A percentile compares a stretch with the other conserved stretches of the same genome.
Conservation (phyloP, 495 filamentous ascomycete genomes). For the Stereocaulon alpinum region DNA sequence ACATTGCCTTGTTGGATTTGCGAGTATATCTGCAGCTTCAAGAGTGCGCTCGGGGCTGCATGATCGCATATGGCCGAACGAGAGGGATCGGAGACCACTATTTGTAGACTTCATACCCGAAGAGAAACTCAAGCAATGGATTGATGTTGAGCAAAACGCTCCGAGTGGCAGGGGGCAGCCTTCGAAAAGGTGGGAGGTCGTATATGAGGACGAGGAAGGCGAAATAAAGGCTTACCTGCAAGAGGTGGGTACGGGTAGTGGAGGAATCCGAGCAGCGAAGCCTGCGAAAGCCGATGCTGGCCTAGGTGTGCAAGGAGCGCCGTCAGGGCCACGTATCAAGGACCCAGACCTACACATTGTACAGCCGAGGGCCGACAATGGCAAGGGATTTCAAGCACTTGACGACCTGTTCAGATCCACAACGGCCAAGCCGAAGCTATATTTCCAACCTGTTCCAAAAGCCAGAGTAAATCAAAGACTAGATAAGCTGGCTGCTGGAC, state of each 20-base stretch:
- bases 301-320: conserved; percentile 18
- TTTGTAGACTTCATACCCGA: conserved; percentile 88
- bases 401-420: conserved; percentile 57
- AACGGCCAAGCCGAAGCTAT: conserved; percentile 56
- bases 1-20: conserved; percentile 73
- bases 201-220: conserved; percentile 52
- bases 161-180: conserved; percentile 34
- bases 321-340: conserved; percentile 16
- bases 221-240: conserved; percentile 45
- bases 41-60: conserved; percentile 72
- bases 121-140: conserved; percentile 63
- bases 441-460: conserved; percentile 48
- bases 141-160: conserved; percentile 52
- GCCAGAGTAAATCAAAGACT: conserved; percentile 51
- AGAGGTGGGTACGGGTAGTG: conserved; percentile 31
- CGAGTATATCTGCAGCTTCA: conserved; percentile 55
- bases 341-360: neutral
- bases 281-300: conserved; percentile 24
- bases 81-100: conserved; percentile 70
- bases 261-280: conserved; percentile 25
- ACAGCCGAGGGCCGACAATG: conserved; percentile 16
- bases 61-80: conserved; percentile 71
- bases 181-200: conserved; percentile 56
- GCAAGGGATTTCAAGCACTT: conserved; percentile 46
- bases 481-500: conserved; percentile 45